Conservation (phyloP, 495 filamentous ascomycete species). For the Aspergillus conjunctus region DNA sequence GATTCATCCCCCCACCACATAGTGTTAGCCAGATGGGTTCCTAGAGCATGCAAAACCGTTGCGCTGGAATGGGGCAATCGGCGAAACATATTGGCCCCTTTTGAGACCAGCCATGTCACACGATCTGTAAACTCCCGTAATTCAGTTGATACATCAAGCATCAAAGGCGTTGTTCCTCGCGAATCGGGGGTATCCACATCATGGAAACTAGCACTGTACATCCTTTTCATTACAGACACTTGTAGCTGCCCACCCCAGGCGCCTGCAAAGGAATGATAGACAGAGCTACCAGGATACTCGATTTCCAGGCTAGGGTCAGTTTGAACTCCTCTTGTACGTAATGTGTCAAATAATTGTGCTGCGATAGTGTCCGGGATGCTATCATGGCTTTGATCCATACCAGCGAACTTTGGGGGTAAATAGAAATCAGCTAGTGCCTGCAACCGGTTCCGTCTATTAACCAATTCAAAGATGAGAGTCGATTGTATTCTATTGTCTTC, state of each 20-base stretch:
- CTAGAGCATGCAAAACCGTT: background rate
- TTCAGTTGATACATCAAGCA: background rate
- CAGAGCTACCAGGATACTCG: background rate
- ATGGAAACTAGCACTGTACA: slow-evolving; percentile 4
- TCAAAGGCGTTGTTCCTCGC: slow-evolving; percentile 1
- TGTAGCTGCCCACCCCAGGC: background rate
- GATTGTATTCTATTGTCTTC: background rate
- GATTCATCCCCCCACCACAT: background rate
- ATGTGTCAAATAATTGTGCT: background rate
- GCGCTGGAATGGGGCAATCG: background rate
- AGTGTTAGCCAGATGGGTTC: background rate
- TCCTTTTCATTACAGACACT: background rate
- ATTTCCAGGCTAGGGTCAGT: background rate
- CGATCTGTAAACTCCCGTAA: background rate
- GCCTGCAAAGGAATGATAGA: background rate
- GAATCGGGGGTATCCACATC: slow-evolving; percentile 2
- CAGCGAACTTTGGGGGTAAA: background rate
- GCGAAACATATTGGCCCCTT: slow-evolving; percentile 1
- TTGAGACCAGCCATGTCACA: background rate
- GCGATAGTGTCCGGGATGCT: background rate
- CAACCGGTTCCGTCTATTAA: background rate
- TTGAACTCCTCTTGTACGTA: background rate
- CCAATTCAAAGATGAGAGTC: background rate
- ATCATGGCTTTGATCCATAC: background rate
- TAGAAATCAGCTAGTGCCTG: background rate